Evolutionary conservation across 768 basidiomycete species (phyloP), one percentile per base, ranked within the genome.

Genomic region (Pulveroboletus ravenelii): DNA sequence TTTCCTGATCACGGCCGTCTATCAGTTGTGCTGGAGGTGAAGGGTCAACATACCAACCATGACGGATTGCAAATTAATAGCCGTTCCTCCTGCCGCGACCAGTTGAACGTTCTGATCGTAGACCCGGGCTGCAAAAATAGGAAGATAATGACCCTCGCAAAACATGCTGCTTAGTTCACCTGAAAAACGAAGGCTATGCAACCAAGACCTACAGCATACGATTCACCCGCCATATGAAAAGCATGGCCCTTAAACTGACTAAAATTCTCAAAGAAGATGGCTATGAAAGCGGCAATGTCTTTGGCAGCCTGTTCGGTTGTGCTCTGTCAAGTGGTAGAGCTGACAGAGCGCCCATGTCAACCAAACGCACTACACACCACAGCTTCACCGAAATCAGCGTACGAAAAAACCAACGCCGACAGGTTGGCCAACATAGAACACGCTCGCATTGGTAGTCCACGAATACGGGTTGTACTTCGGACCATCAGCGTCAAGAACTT

Each of bases 251-350:
- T 79, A 71, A 87, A 85, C 57, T 82, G 71, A 45, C 65, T 73
- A 63, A 89, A 87, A 50, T 81, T 74, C 54, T 87, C 83, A 47
- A 87, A 87, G 68, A 87, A 87, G 45, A 87, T 79, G 7, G 77
- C 70, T 0, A 87, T 71, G 56, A 87, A 87, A 0, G 80, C 78
- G 0, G 83, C 80, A 2, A 87, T 78, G 54, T 87, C 85, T 40
- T 76, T 71, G 0, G 82, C 81, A 1, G 81, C 83, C 36, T 84
- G 78, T 58, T 81, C 77, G 0, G 83, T 80, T 5, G 77, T 84
- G 38, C 74, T 71, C 80, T 82, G 32, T 6, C 48, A 18, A 29
- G 18, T n/a, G 8, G n/a, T 35, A 32, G 29, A 37, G 10, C 20
- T 41, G 5, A 14, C 45, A n/a, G 32, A 7, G 6, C 29, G 2